Evolutionary conservation across 495 filamentous ascomycete genomes (phyloP), one percentile per base, ranked within the genome.

Genomic region (Chaetomium tenue): DNA sequence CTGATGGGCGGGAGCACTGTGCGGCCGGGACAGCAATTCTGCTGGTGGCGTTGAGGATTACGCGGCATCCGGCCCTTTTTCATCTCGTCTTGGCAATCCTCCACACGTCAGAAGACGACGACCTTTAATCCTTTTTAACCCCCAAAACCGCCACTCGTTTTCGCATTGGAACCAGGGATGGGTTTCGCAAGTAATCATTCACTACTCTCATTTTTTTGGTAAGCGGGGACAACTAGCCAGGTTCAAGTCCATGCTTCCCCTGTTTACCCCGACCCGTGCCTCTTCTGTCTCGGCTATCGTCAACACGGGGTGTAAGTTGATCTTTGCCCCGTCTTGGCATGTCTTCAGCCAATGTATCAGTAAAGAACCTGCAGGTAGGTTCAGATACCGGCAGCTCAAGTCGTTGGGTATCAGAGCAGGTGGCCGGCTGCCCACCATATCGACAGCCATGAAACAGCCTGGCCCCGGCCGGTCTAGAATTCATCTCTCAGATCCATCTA

Each of bases 1-100:
- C 8, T 8, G 7, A 11, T 33, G n/a, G 13, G n/a, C 33, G 30
- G 30, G 53, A 37, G 26, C 66, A 68, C 66, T 39, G 66, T 68
- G 48, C 47, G 40, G 42, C 39, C 23, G 58, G 26, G 51, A 20
- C 18, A 33, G 59, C 33, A 37, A 37, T 37, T 60, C 52, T 61
- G 61, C 52, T 28, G 33, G 39, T 48, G 50, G 46, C 46, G 46
- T 23, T 50, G 46, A 23, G 55, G 68, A 70, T 70, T 65, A 70
- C 68, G 68, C 68, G 68, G 68, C 68, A 48, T 50, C 56, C 47
- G 51, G 40, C 51, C 37, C 51, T 13, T 16, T 37, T 52, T 64
- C 25, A 58, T 44, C 25, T 23, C n/a, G 23, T 47, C 63, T 65
- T 39, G 60, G 39, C 64, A 58, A 23, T 47, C 63, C 52, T n/a